Evolutionary conservation across 2,329 filamentous ascomycete genomes (phyloP).

Genomic region (Ascochyta viciae-villosae): DNA sequence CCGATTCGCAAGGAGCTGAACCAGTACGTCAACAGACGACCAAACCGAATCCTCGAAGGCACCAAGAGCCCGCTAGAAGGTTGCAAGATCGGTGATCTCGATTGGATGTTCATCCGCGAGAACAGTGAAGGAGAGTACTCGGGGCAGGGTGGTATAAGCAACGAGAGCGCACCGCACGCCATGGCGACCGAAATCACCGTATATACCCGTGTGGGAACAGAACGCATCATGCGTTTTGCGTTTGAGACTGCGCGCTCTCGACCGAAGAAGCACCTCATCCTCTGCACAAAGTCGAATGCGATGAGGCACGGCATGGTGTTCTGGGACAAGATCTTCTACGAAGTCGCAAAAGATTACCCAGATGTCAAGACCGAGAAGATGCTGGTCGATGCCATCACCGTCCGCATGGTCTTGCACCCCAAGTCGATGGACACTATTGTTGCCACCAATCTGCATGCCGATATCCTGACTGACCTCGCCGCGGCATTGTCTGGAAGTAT

Average conservation of each 20-base stretch:
- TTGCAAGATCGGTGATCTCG: conserved; percentile 49
- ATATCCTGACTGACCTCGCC: conserved; percentile 72
- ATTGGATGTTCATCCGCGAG: conserved; percentile 59
- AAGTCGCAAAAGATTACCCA: conserved; percentile 55
- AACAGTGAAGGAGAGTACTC: conserved; percentile 59
- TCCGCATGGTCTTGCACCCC: conserved; percentile 56
- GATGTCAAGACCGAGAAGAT: conserved; percentile 58
- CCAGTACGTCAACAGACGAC: conserved; percentile 73
- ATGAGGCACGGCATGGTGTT: conserved; percentile 59
- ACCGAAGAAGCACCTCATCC: conserved; percentile 56
- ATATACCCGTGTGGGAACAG: conserved; percentile 55
- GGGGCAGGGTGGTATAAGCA: conserved; percentile 55
- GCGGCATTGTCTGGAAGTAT: conserved; percentile 71
- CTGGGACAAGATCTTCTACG: conserved; percentile 57
- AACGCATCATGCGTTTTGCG: conserved; percentile 57
- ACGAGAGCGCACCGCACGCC: conserved; percentile 50
- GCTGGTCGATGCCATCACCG: conserved; percentile 60
- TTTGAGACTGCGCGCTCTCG: conserved; percentile 55
- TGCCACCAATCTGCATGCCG: conserved; percentile 60
- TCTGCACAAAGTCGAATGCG: conserved; percentile 59
- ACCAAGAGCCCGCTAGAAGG: conserved; percentile 51
- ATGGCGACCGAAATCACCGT: conserved; percentile 57
- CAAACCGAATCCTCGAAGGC: conserved; percentile 53
- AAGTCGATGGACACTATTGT: conserved; percentile 57
- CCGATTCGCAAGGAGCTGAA: conserved; percentile 72